Evolutionary conservation across 2,329 filamentous ascomycete species (phyloP), one percentile per base, ranked within the genome.

Genomic region (Gaeumannomyces tritici): DNA sequence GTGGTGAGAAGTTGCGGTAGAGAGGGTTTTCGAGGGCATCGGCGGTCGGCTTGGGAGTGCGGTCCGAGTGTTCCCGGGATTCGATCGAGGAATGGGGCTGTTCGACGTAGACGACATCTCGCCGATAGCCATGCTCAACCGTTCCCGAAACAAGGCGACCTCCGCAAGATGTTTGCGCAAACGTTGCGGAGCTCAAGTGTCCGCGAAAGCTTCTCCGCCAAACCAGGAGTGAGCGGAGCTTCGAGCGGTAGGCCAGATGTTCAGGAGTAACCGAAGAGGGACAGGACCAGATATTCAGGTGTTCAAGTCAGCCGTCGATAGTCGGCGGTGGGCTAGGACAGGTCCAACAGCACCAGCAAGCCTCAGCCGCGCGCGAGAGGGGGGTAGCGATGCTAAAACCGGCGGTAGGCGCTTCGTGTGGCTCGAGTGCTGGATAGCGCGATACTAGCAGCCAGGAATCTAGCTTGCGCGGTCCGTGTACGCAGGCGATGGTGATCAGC

Each of bases 11-110:
- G 51, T 60, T 31, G 64, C 55, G 12, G 64, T 59, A n/a, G 57
- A 35, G 12, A 62, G 61, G 28, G 29, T 55, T 58, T 67, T 68
- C 51, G 66, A 64, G 29, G 67, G 62, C 64, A 69, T 66, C 7
- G 69, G 67, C 60, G 69, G 68, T 60, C 68, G 63, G 12, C 66
- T 63, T 2, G 69, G 69, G 26, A 71, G 66, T n/a, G 69, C 68
- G 26, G 64, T 65, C 9, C 66, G 63, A 31, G 59, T 55, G 35
- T 63, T 33, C 60, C 21, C 62, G n/a, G 63, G 55, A 35, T 62
- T 58, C 26, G 64, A 59, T 62, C 62, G 63, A 55, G 62, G 51
- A 27, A 59, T 59, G 12, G 54, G 63, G 31, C 58, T 57, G 56
- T 47, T 61, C 51, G 60, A 47, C 26, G 65, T 28, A 27, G 56